Percentiles rank a stretch among this genome's conserved stretches.
These are phyloP conservation scores for Boletus mariae DNA, from an alignment of 1,284 basidiomycete species.

Conservation along the genomic window DNA sequence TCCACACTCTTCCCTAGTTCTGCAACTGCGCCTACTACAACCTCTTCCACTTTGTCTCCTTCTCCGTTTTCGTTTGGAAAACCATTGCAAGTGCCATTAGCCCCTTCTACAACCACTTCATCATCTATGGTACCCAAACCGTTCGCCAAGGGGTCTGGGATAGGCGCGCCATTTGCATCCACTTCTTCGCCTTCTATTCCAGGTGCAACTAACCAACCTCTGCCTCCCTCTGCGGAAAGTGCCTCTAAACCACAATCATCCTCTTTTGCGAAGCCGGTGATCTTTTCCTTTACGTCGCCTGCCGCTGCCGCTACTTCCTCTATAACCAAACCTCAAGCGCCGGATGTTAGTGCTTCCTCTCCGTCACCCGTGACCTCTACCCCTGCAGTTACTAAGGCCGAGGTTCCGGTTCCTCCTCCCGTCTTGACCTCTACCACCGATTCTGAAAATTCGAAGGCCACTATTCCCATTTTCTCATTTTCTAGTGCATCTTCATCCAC, in stretches of 20 bases:
- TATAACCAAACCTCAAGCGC: slow-evolving; percentile 10
- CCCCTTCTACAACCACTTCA: slow-evolving; percentile 12
- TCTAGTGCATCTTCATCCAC: slow-evolving; percentile 12
- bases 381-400: slow-evolving; percentile 10
- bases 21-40: neutral
- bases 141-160: slow-evolving; percentile 19
- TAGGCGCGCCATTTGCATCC: slow-evolving; percentile 2
- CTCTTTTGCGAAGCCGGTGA: slow-evolving; percentile 18
- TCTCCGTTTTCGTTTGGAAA: slow-evolving; percentile 19
- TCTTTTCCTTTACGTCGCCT: slow-evolving; percentile 2
- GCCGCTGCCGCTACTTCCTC: neutral
- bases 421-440: slow-evolving; percentile 4
- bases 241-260: slow-evolving; percentile 14
- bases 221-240: slow-evolving; percentile 6
- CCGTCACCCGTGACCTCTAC: slow-evolving; percentile 28
- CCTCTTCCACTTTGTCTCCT: slow-evolving; percentile 3
- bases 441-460: slow-evolving; percentile 16
- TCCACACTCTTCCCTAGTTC: slow-evolving; percentile 7
- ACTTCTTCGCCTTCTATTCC: slow-evolving; percentile 4
- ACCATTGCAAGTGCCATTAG: slow-evolving; percentile 11
- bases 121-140: slow-evolving; percentile 23
- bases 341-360: slow-evolving; percentile 8
- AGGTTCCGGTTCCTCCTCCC: slow-evolving; percentile 6
- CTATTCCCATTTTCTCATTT: slow-evolving; percentile 21
- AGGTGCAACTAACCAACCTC: slow-evolving; percentile 6